These are phyloP conservation scores for Termitomyces sp. DNA, from an alignment of 768 basidiomycete genomes.

Conservation along the genomic window DNA sequence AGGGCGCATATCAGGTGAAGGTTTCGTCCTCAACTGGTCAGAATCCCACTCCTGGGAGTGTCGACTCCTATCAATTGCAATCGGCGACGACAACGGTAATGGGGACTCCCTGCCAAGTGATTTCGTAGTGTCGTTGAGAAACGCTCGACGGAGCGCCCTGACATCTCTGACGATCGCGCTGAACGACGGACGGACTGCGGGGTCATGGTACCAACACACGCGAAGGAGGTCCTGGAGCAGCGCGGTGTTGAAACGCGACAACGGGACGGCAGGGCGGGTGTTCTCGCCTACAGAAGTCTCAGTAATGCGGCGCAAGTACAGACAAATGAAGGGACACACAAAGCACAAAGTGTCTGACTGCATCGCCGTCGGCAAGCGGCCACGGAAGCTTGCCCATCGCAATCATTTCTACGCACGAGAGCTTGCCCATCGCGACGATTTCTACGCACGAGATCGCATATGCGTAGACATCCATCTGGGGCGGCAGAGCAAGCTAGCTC, in stretches of 20 bases:
- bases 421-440: too few species aligned
- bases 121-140: not conserved
- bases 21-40: constrained; percentile 12
- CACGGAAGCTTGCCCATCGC: constrained; percentile 60
- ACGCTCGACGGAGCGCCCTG: constrained; percentile 37
- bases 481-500: constrained; percentile 32
- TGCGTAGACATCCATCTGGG: constrained; percentile 62
- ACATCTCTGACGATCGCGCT: constrained; percentile 40
- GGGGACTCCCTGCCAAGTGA: constrained; percentile 11
- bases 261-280: not conserved
- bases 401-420: too few species aligned
- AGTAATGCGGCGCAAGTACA: not conserved
- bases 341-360: constrained; percentile 46
- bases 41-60: too few species aligned
- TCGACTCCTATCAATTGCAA: constrained; percentile 7
- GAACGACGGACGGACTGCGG: constrained; percentile 50
- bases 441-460: constrained; percentile 64
- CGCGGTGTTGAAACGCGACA: constrained; percentile 20
- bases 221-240: constrained; percentile 40
- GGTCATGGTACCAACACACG: constrained; percentile 49
- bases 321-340: constrained; percentile 26
- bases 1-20: constrained; percentile 39
- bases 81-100: not conserved
- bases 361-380: constrained; percentile 43
- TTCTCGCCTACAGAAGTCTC: constrained; percentile 7